phyloP scores from a whole-genome alignment of 768 basidiomycete species.

The Amanita jacksonii region DNA sequence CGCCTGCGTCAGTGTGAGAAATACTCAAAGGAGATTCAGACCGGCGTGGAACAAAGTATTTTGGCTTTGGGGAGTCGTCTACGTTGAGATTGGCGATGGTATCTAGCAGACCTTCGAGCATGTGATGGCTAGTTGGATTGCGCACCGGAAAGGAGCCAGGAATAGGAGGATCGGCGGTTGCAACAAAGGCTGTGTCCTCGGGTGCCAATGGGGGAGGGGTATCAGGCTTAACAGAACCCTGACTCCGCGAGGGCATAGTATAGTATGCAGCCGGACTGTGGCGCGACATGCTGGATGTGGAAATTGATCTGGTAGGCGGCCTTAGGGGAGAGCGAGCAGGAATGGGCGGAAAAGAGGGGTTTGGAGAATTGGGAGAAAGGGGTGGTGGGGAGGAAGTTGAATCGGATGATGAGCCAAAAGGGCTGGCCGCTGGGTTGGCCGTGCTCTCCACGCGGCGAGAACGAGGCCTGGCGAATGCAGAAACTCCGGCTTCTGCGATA shows the following conservation, averaged over 20 bases:
- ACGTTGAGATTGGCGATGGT: background rate
- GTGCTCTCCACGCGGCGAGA: slow-evolving; percentile 5
- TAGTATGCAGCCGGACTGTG: slow-evolving; percentile 16
- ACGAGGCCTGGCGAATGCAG: slow-evolving; percentile 1
- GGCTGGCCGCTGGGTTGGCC: too few species aligned
- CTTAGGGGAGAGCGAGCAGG: slow-evolving; percentile 19
- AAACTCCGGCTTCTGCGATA: background rate
- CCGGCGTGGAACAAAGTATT: background rate
- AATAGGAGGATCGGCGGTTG: slow-evolving; percentile 8
- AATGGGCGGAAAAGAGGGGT: slow-evolving; percentile 10
- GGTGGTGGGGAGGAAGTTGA: slow-evolving; percentile 6
- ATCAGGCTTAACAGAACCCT: slow-evolving; percentile 2
- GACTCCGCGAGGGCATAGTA: slow-evolving; percentile 5
- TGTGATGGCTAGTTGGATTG: slow-evolving; percentile 1
- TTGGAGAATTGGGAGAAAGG: slow-evolving; percentile 6
- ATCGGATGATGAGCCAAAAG: too few species aligned
- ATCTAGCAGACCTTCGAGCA: slow-evolving; percentile 1
- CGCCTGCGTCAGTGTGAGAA: background rate
- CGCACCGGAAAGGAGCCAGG: slow-evolving; percentile 8
- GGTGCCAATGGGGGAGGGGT: slow-evolving; percentile 1
- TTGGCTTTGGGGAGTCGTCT: background rate
- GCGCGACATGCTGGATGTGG: slow-evolving; percentile 2
- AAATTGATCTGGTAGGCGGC: slow-evolving; percentile 13
- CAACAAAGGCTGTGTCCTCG: slow-evolving; percentile 5
- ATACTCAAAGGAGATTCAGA: slow-evolving; percentile 2